Percentiles rank a stretch among this genome's conserved stretches.
phyloP scores from a whole-genome alignment of 2,329 filamentous ascomycete species.

The Hypoxylon sp. region DNA sequence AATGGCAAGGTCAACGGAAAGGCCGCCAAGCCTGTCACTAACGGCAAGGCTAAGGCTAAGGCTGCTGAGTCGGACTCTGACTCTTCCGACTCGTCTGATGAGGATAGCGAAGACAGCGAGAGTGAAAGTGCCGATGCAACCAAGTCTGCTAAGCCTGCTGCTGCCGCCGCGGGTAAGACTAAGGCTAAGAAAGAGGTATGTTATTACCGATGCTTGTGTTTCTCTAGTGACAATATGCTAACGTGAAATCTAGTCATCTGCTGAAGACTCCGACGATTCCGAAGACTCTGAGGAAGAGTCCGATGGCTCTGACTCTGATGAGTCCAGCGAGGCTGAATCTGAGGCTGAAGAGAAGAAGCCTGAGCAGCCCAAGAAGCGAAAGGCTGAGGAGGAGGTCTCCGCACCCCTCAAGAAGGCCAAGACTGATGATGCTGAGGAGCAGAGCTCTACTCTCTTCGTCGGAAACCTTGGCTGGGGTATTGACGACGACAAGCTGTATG shows the following conservation, averaged over 20 bases:
- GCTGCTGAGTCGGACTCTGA: constrained; percentile 55
- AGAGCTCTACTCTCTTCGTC: constrained; percentile 82
- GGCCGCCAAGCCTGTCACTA: constrained; percentile 55
- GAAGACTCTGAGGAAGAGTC: constrained; percentile 51
- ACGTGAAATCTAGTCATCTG: constrained; percentile 17
- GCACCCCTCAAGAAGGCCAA: constrained; percentile 77
- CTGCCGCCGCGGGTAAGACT: constrained; percentile 45
- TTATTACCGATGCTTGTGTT: neutral
- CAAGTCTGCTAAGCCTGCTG: constrained; percentile 49
- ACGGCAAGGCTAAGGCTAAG: constrained; percentile 54
- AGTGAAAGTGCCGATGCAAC: constrained; percentile 46
- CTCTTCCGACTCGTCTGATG: constrained; percentile 55
- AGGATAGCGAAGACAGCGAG: constrained; percentile 48
- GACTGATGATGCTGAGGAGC: constrained; percentile 65
- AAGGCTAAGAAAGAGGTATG: constrained; percentile 53
- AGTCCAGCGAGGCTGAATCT: constrained; percentile 58
- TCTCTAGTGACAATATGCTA: constrained; percentile 1
- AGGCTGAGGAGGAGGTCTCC: constrained; percentile 68
- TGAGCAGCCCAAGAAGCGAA: constrained; percentile 74
- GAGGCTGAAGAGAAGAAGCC: constrained; percentile 57
- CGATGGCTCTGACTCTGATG: constrained; percentile 54
- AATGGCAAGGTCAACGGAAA: constrained; percentile 55
- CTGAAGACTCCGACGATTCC: constrained; percentile 52
- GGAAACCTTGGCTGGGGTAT: constrained; percentile 93
- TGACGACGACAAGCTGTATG: constrained; percentile 84